A percentile compares a stretch with the other conserved stretches of the same genome.
Evolutionary conservation across 73 alveolate species (phyloP).

Genomic region (Tetrahymena malaccensis): DNA sequence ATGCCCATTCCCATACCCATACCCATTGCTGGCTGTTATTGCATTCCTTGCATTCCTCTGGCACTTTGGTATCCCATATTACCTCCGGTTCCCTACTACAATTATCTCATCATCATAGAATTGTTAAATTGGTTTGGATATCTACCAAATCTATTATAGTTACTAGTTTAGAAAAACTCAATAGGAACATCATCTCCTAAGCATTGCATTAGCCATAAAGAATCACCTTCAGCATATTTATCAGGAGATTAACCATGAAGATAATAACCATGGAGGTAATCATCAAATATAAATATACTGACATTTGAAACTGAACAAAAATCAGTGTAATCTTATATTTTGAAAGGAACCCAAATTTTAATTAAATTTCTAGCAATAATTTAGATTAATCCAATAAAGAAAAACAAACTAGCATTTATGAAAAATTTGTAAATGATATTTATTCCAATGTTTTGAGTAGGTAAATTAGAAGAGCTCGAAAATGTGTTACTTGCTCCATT

Average conservation of each 20-base stretch:
- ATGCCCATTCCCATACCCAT: not conserved
- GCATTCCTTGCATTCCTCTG: not conserved
- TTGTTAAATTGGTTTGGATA: not conserved
- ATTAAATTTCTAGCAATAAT: constrained; percentile 55
- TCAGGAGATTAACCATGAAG: constrained; percentile 94
- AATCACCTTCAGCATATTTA: constrained; percentile 81
- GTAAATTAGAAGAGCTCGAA: not conserved
- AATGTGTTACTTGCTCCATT: constrained; percentile 1
- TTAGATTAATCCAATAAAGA: constrained; percentile 65
- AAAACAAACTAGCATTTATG: constrained; percentile 55
- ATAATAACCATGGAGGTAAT: constrained; percentile 90
- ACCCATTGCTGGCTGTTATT: not conserved
- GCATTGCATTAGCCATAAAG: constrained; percentile 58
- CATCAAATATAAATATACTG: constrained; percentile 85
- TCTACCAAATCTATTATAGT: not conserved
- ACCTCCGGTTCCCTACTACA: not conserved
- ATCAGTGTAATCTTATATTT: constrained; percentile 81
- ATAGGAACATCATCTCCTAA: constrained; percentile 63
- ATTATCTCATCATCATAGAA: not conserved
- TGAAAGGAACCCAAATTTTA: constrained; percentile 65
- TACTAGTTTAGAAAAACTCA: not conserved
- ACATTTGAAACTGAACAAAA: constrained; percentile 89
- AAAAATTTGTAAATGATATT: constrained; percentile 68
- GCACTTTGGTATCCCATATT: not conserved
- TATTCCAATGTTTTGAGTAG: constrained; percentile 38